phyloP scores from a whole-genome alignment of 345 rosid species.

The Populus pruinosa region DNA sequence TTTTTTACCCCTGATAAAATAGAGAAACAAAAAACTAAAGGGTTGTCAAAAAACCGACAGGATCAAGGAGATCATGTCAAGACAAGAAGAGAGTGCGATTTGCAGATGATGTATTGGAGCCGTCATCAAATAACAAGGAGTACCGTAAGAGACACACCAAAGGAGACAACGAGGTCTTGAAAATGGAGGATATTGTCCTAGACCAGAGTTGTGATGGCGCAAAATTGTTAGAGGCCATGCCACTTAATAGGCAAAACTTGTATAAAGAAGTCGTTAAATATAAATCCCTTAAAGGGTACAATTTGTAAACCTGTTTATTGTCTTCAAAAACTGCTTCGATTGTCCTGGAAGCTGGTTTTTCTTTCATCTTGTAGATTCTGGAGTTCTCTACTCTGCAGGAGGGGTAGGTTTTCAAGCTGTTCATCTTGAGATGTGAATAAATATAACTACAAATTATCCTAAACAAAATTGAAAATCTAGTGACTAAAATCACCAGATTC shows the following conservation, averaged over 20 bases:
- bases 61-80: conserved; percentile 16
- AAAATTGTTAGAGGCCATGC: conserved; percentile 27
- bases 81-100: conserved; percentile 68
- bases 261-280: conserved; percentile 37
- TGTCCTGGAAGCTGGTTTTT: neutral
- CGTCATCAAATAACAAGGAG: conserved; percentile 59
- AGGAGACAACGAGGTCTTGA: neutral
- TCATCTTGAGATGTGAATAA: neutral
- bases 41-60: neutral
- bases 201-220: neutral
- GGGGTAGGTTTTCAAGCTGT: neutral
- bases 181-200: neutral
- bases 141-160: conserved; percentile 38
- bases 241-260: conserved; percentile 43
- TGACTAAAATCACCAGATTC: no score
- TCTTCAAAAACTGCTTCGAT: neutral
- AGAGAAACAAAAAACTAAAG: neutral
- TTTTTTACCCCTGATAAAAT: neutral
- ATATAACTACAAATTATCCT: no score
- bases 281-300: conserved; percentile 23
- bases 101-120: conserved; percentile 73
- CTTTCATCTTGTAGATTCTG: neutral
- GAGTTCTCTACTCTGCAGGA: neutral
- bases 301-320: neutral
- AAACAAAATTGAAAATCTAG: neutral